phyloP scores from a whole-genome alignment of 2,329 filamentous ascomycete genomes.

The Aspergillus sp. region DNA sequence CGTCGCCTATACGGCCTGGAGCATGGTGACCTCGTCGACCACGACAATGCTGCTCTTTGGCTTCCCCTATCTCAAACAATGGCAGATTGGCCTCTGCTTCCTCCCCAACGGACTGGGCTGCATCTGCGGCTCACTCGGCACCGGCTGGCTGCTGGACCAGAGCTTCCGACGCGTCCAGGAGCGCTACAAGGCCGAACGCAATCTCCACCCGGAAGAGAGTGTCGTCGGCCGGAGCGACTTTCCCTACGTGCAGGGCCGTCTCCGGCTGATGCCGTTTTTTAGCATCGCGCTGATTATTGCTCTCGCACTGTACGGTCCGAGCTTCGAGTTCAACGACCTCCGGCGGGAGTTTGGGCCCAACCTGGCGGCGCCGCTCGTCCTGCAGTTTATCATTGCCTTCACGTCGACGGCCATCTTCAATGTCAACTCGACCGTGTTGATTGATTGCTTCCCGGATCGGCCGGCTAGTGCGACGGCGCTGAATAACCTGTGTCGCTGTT shows the following conservation, averaged over 20 bases:
- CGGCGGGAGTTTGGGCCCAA: constrained; percentile 13
- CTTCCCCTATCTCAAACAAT: constrained; percentile 30
- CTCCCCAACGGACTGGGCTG: constrained; percentile 38
- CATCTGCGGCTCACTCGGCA: constrained; percentile 12
- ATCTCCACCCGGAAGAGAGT: background rate
- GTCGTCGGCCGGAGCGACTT: constrained; percentile 2
- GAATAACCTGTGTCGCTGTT: constrained; percentile 38
- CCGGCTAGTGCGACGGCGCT: constrained; percentile 38
- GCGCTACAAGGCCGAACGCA: constrained; percentile 3
- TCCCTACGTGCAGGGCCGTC: constrained; percentile 5
- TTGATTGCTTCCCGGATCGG: constrained; percentile 36
- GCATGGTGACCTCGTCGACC: constrained; percentile 49
- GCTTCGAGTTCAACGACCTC: constrained; percentile 20
- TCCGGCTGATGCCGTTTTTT: constrained; percentile 8
- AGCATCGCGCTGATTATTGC: constrained; percentile 6
- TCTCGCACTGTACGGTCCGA: constrained; percentile 33
- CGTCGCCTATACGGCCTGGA: constrained; percentile 49
- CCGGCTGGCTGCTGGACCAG: constrained; percentile 15
- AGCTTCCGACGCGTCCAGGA: constrained; percentile 4
- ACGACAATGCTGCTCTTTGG: constrained; percentile 34
- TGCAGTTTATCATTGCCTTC: constrained; percentile 40
- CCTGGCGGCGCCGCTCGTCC: constrained; percentile 35
- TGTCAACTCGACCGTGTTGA: constrained; percentile 36
- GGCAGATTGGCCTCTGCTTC: constrained; percentile 43
- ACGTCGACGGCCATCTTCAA: constrained; percentile 34